Percentiles rank a stretch among this genome's conserved stretches.
These are phyloP conservation scores for Globisporangium abappressorium DNA, from an alignment of 352 stramenopile species.

Conservation along the genomic window DNA sequence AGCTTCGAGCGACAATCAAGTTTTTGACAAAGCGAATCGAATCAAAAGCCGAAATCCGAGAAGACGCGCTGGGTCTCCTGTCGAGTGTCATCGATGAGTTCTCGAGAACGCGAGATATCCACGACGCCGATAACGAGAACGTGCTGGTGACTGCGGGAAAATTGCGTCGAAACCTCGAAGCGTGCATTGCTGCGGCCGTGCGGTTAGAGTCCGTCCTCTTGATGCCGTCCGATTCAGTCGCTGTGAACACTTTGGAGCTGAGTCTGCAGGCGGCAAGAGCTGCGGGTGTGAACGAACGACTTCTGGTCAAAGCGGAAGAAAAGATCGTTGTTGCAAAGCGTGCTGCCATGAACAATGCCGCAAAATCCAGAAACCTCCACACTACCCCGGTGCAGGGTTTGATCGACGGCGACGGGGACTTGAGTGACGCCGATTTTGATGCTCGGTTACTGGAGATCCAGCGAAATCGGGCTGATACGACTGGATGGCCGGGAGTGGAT, in stretches of 20 bases:
- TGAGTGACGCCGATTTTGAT: slow-evolving; percentile 12
- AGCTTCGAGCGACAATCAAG: slow-evolving; percentile 47
- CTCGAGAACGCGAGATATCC: slow-evolving; percentile 26
- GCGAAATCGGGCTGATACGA: slow-evolving; percentile 26
- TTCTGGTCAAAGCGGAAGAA: slow-evolving; percentile 63
- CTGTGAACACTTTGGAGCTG: slow-evolving; percentile 46
- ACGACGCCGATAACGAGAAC: slow-evolving; percentile 25
- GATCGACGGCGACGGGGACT: slow-evolving; percentile 13
- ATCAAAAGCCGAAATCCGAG: slow-evolving; percentile 49
- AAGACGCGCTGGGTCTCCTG: slow-evolving; percentile 55
- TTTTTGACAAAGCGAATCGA: slow-evolving; percentile 55
- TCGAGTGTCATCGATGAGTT: slow-evolving; percentile 55
- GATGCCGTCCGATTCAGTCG: slow-evolving; percentile 41
- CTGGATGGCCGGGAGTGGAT: slow-evolving; percentile 27
- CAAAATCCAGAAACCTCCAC: not conserved
- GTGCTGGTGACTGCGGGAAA: slow-evolving; percentile 43
- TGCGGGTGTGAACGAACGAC: slow-evolving; percentile 52
- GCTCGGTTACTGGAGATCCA: slow-evolving; percentile 16
- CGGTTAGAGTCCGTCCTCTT: slow-evolving; percentile 45
- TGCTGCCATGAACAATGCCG: slow-evolving; percentile 23
- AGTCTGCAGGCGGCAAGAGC: slow-evolving; percentile 56
- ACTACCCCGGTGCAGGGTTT: not conserved
- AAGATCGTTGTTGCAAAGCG: slow-evolving; percentile 37
- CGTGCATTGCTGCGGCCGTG: slow-evolving; percentile 39
- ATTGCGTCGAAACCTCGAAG: slow-evolving; percentile 47